Base-by-base conservation (phyloP, 179 eudicot species). In the Sideroxylon spinosum region DNA sequence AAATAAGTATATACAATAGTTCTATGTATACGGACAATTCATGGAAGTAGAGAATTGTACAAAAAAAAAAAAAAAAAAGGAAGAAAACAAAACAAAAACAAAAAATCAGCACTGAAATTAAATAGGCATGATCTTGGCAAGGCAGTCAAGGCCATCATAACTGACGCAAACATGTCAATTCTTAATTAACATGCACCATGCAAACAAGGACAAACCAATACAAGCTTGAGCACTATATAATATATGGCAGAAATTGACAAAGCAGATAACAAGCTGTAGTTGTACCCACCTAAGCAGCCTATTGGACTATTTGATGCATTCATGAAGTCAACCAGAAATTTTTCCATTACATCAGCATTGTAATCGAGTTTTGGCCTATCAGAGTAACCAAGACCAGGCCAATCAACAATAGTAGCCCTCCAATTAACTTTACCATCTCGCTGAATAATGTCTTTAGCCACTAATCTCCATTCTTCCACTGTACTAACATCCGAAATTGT, bases 401-500 rank as follows among this genome's bases (percentile, higher is more conserved):
- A 94, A 78, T 94, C 98, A 80, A 92, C 92, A 82, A 94, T 87
- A 28, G 92, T 89, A 71, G 91, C 89, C 79, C 86, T 83, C 84
- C 87, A 88, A 81, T 84, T 85, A 53, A 80, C 79, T 37, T 75
- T 69, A 22, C 87, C 91, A 72, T 75, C 84, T 73, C 84, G 83
- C 53, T 83, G 86, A 78, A 87, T 78, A 64, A 94, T 85, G 74
- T 89, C 90, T 63, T 87, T 84, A 78, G 94, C 96, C 82, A 94
- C 98, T 68, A 62, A 52, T 80, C 90, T 91, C 98, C 98, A 94
- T 79, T 94, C 98, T 59, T 94, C 98, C 78, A 91, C 93, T 10
- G 96, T 94, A 76, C 98, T 94, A 80, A 94, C 97, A 86, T 94
- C 98, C 61, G 98, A 94, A 70, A 94, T 94, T 7, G 98, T 92